Base-by-base conservation (phyloP, 1,139 yeast genomes). In the Dujonia santamariae region DNA sequence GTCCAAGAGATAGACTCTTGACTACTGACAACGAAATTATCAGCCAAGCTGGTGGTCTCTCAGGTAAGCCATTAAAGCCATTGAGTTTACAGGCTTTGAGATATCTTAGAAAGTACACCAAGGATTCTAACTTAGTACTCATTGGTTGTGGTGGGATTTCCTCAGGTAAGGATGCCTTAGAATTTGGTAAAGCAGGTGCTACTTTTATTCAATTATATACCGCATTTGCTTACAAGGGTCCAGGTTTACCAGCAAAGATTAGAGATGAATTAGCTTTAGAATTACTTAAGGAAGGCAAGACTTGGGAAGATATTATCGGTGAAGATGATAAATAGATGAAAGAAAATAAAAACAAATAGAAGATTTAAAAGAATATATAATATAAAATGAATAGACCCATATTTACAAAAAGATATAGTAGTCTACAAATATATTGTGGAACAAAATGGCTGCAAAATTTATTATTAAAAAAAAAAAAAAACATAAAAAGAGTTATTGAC, bases 141-240 rank as follows among this genome's bases (percentile, higher is more conserved):
- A 75, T 90, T 44, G 98, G 97, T 18, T 88, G 97, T 60, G 98
- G 98, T 37, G 98, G 98, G 43, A 87, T 90, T 46, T 68, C 85
- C 19, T 62, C 68, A 25, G 97, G 96, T 38, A 70, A 78, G 47
- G 97, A 90, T 54, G 97, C 90, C 1, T 63, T 90, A 36, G 97
- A 90, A 47, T 92, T 83, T 59, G 96, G 94, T 23, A 78, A 75
- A 50, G 96, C 97, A 1, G 98, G 98, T 40, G 97, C 98, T 11
- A 74, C 85, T 22, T 85, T 81, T 52, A 79, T 90, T 30, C 86
- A 90, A 58, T 61, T 87, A 36, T 88, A 88, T 61, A 90, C 97
- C 8, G 80, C 95, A 2, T 85, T 86, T 60, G 97, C 95, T 1
- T 90, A 87, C 64, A 80, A 78, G 52, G 98, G 98, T 1, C 96